Evolutionary conservation across 192 early-diverging fungal species (phyloP).

Genomic region (Coemansia sp.): DNA sequence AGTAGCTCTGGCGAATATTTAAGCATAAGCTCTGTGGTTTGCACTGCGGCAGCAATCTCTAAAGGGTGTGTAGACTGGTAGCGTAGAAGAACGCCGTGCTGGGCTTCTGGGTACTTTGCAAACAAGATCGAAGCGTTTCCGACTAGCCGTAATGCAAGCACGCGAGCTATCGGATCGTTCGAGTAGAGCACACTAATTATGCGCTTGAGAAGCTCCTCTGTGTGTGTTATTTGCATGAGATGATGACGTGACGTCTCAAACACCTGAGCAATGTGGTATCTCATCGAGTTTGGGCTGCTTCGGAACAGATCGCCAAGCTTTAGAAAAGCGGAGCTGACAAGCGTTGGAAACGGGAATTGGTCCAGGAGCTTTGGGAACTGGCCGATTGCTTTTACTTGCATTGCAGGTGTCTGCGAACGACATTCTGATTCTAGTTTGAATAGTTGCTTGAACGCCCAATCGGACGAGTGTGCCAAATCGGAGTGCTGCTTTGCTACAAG

Average conservation of each 20-base stretch:
- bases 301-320: slow-evolving; percentile 59
- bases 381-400: slow-evolving; percentile 54
- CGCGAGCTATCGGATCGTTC: slow-evolving; percentile 57
- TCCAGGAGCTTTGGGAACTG: slow-evolving; percentile 56
- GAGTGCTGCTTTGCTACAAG: slow-evolving; percentile 2
- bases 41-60: slow-evolving; percentile 53
- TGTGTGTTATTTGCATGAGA: slow-evolving; percentile 43
- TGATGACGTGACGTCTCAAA: slow-evolving; percentile 46
- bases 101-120: slow-evolving; percentile 51
- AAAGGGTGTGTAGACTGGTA: slow-evolving; percentile 54
- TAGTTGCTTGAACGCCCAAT: slow-evolving; percentile 58
- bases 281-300: slow-evolving; percentile 43
- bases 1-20: slow-evolving; percentile 53
- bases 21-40: slow-evolving; percentile 49
- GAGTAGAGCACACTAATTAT: slow-evolving; percentile 54
- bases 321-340: slow-evolving; percentile 57
- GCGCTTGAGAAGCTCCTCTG: slow-evolving; percentile 54
- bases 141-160: slow-evolving; percentile 50
- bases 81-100: slow-evolving; percentile 55
- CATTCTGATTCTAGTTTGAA: slow-evolving; percentile 56
- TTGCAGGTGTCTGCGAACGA: slow-evolving; percentile 32
- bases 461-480: slow-evolving; percentile 29
- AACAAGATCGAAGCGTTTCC: slow-evolving; percentile 54
- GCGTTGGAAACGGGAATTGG: slow-evolving; percentile 56
- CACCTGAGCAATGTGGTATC: slow-evolving; percentile 56